Percentiles rank a stretch among this genome's conserved stretches.
Evolutionary conservation across 2,329 filamentous ascomycete genomes (phyloP).

Genomic region (Metarhizium sp.): DNA sequence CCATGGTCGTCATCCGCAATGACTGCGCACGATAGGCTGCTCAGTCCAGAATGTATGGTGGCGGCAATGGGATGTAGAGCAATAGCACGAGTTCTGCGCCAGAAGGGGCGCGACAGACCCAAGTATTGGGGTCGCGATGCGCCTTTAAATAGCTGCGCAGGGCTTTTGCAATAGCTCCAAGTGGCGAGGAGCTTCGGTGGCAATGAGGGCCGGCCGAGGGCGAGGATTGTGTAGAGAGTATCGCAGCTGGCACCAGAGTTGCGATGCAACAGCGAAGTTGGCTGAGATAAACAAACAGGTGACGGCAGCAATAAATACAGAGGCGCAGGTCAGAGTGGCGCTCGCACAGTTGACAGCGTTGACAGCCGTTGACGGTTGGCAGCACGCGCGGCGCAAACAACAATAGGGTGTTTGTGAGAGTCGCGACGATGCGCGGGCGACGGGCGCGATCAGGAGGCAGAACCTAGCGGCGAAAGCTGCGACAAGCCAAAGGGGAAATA

Average conservation of each 20-base stretch:
- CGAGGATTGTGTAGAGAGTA: neutral
- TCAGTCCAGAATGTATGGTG: neutral
- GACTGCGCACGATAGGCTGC: neutral
- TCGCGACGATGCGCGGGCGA: slow-evolving; percentile 5
- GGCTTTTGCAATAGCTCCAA: neutral
- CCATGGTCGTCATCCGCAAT: slow-evolving; percentile 40
- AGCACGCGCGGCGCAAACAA: slow-evolving; percentile 4
- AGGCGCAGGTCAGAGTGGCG: neutral
- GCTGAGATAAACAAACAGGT: neutral
- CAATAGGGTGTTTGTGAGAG: neutral
- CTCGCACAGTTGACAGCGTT: neutral
- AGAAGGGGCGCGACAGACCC: neutral
- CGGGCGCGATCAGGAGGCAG: neutral
- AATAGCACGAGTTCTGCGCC: slow-evolving; percentile 10
- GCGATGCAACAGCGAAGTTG: neutral
- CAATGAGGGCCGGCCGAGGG: neutral
- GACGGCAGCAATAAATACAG: neutral
- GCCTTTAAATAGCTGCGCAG: neutral
- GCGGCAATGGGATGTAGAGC: slow-evolving; percentile 10
- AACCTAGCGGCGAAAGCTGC: neutral
- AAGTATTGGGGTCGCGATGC: neutral
- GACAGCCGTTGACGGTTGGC: slow-evolving; percentile 6
- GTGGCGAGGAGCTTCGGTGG: neutral
- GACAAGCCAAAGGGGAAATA: neutral
- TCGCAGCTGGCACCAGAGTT: neutral